Base-by-base conservation (phyloP, 805 yeast genomes). In the Saturnispora kantuleensis region DNA sequence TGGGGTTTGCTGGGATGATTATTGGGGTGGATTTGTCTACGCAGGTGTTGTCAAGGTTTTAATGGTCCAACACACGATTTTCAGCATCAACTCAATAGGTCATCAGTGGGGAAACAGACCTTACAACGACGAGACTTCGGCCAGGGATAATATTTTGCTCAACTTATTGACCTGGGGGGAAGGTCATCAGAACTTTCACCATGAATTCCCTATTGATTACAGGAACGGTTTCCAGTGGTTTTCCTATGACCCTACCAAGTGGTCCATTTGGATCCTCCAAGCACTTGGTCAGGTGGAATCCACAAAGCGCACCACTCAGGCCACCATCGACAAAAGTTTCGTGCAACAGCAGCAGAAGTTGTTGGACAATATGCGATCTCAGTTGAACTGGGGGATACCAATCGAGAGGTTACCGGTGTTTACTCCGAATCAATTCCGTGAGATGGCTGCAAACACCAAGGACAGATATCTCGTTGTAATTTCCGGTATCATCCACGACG, bases 341-440 rank as follows among this genome's bases (percentile, higher is more conserved):
- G 78, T 90, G 16, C 85, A 80, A 55, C 96, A 88, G 59, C 81
- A 80, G 60, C 97, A 89, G 65, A 79, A 79, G 63, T 67, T 81
- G 49, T 70, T 89, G 21, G 95, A 89, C 63, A 69, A 77, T 49
- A 78, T 85, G 66, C 72, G 93, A 51, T 70, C 86, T 10, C 78
- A 79, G 51, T 71, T 89, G 48, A 84, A 85, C 66, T 89, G 97
- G 97, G 97, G 97, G 16, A 84, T 89, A 2, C 95, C 96, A 3
- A 81, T 90, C 44, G 90, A 88, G 51, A 81, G 80, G 60, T 69
- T 89, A 12, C 97, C 97, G 0, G 73, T 80, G 40, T 67, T 73
- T 42, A 58, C 75, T 1, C 71, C 77, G 2, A 60, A 56, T 38
- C 74, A 73, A 42, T 73, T 74, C 48, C 63, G 66, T 38, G 55